Evolutionary conservation across 2,329 filamentous ascomycete genomes (phyloP).

Genomic region (Penicillium capsulatum): DNA sequence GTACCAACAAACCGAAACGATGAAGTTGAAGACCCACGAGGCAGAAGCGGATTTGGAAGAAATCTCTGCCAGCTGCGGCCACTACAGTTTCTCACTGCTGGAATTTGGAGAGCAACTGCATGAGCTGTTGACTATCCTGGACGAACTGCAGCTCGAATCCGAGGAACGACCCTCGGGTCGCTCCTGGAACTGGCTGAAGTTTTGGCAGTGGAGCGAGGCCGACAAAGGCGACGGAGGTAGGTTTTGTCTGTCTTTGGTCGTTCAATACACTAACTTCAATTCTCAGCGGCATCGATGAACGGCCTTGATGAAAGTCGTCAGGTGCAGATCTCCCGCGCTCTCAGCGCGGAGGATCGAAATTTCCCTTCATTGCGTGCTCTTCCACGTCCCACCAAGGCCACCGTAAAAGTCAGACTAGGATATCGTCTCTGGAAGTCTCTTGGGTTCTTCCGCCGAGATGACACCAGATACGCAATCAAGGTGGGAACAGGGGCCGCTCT

Average conservation of each 20-base stretch:
- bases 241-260: constrained; percentile 11
- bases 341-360: constrained; percentile 8
- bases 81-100: constrained; percentile 88
- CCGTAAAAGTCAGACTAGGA: constrained; percentile 30
- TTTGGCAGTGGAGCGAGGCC: constrained; percentile 56
- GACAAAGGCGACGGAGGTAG: constrained; percentile 11
- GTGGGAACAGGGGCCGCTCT: constrained; percentile 85
- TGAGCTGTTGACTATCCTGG: constrained; percentile 74
- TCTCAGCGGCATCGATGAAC: not conserved
- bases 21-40: constrained; percentile 61
- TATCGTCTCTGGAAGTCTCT: constrained; percentile 45
- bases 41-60: constrained; percentile 93
- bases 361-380: constrained; percentile 6
- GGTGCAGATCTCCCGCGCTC: constrained; percentile 7
- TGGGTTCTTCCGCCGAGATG: constrained; percentile 58
- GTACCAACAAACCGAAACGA: constrained; percentile 74
- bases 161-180: constrained; percentile 59
- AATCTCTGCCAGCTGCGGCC: constrained; percentile 93
- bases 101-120: constrained; percentile 89
- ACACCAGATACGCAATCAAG: constrained; percentile 79
- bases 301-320: not conserved
- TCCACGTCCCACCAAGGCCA: constrained; percentile 5
- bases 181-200: constrained; percentile 79
- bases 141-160: constrained; percentile 70
- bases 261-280: not conserved